A percentile compares a stretch with the other conserved stretches of the same genome.
phyloP scores from a whole-genome alignment of 306 rosid genomes.

The Quercus suber region DNA sequence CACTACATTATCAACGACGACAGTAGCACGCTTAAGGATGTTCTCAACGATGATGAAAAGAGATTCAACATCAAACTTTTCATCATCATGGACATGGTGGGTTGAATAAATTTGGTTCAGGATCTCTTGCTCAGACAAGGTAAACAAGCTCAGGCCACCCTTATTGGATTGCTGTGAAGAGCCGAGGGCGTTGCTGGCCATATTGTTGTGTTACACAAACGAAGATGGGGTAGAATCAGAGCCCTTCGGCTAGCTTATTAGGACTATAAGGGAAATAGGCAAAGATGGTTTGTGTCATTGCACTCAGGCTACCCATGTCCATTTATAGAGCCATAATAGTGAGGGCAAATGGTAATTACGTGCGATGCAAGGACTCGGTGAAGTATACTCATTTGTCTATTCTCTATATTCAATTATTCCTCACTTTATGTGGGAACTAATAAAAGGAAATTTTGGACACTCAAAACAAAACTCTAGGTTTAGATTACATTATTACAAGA shows the following conservation, averaged over 20 bases:
- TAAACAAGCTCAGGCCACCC: background rate
- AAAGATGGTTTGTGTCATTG: background rate
- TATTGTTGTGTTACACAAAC: background rate
- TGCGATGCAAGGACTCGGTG: background rate
- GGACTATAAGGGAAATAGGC: background rate
- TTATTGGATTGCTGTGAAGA: background rate
- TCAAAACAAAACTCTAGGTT: too few species aligned
- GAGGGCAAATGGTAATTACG: background rate
- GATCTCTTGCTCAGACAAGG: background rate
- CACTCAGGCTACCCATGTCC: background rate
- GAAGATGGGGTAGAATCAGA: background rate
- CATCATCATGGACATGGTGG: slow-evolving; percentile 30
- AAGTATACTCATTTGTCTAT: too few species aligned
- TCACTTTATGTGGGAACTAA: too few species aligned
- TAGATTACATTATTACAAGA: too few species aligned
- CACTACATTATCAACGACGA: slow-evolving; percentile 13
- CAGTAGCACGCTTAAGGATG: slow-evolving; percentile 31
- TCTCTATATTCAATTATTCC: too few species aligned
- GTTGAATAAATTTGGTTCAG: background rate
- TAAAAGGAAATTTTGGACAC: too few species aligned
- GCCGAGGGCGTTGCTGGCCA: background rate
- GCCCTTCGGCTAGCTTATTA: background rate
- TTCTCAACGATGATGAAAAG: slow-evolving; percentile 36
- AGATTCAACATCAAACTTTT: slow-evolving; percentile 36
- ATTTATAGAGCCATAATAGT: background rate